Evolutionary conservation across 2,329 filamentous ascomycete genomes (phyloP).

Genomic region (Orbilia brochopaga): DNA sequence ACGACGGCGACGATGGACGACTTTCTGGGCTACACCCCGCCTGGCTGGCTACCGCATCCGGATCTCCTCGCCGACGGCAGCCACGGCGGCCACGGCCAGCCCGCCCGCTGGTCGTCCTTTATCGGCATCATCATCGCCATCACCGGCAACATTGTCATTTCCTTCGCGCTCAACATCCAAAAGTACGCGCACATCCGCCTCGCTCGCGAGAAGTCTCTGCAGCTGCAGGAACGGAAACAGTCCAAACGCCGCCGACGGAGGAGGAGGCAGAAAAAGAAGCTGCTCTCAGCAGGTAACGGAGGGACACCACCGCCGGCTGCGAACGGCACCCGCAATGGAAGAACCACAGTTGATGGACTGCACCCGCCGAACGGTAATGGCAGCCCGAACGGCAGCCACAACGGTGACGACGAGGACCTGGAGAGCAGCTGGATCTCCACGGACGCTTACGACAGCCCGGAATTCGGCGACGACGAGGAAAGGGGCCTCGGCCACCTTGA

Average conservation of each 20-base stretch:
- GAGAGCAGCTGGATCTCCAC: conserved; percentile 50
- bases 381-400: background rate
- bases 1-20: conserved; percentile 14
- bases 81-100: conserved; percentile 19
- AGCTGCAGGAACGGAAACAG: conserved; percentile 43
- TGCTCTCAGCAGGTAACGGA: conserved; percentile 29
- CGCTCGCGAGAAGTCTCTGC: conserved; percentile 69
- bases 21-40: conserved; percentile 10
- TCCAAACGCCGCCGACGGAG: conserved; percentile 56
- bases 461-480: conserved; percentile 53
- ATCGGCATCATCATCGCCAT: conserved; percentile 96
- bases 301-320: background rate
- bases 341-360: conserved; percentile 14
- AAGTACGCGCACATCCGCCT: conserved; percentile 91
- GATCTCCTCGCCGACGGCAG: conserved; percentile 3
- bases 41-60: conserved; percentile 8
- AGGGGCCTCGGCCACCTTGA: conserved; percentile 13
- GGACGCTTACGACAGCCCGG: conserved; percentile 56
- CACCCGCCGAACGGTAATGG: conserved; percentile 47
- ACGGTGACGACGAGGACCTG: conserved; percentile 38
- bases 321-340: conserved; percentile 51
- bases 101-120: conserved; percentile 78
- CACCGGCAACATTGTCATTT: conserved; percentile 89
- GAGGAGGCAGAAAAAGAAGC: conserved; percentile 52
- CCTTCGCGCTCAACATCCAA: conserved; percentile 93